These are phyloP conservation scores for Aspergillus sp. DNA, from an alignment of 2,329 filamentous ascomycete species.

Conservation along the genomic window DNA sequence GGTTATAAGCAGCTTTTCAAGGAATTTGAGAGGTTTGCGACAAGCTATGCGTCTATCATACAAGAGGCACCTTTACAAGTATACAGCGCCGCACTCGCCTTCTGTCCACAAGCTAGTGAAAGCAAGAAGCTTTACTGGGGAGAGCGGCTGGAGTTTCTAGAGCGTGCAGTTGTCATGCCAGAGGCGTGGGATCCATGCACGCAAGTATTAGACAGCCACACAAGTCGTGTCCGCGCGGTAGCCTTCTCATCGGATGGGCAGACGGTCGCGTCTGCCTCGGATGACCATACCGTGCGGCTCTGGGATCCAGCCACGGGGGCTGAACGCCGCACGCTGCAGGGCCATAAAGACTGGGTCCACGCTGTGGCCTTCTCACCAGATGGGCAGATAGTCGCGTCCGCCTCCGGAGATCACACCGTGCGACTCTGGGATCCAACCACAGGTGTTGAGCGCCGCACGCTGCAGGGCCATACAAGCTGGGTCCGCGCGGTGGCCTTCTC, in stretches of 20 bases:
- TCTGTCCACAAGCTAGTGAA: constrained; percentile 3
- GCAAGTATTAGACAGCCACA: neutral
- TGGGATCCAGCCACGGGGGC: constrained; percentile 1
- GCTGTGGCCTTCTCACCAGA: constrained; percentile 2
- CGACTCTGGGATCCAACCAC: neutral
- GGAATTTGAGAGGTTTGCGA: constrained; percentile 13
- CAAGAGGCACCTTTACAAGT: constrained; percentile 13
- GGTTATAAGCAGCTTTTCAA: no score
- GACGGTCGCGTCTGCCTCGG: neutral
- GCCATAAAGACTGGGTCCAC: neutral
- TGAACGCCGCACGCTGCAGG: neutral
- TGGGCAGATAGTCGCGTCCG: neutral
- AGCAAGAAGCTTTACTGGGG: constrained; percentile 5
- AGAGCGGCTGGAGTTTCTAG: constrained; percentile 1
- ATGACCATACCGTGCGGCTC: neutral
- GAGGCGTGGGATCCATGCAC: constrained; percentile 8
- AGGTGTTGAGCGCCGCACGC: neutral
- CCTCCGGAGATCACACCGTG: neutral
- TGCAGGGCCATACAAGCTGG: neutral
- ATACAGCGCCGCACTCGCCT: constrained; percentile 9
- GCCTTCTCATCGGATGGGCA: neutral
- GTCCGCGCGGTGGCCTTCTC: neutral
- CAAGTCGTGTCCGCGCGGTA: neutral
- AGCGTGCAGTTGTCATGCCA: constrained; percentile 1
- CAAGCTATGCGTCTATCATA: neutral